These are phyloP conservation scores for Lecanosticta acicola DNA, from an alignment of 2,329 filamentous ascomycete genomes.

Conservation along the genomic window DNA sequence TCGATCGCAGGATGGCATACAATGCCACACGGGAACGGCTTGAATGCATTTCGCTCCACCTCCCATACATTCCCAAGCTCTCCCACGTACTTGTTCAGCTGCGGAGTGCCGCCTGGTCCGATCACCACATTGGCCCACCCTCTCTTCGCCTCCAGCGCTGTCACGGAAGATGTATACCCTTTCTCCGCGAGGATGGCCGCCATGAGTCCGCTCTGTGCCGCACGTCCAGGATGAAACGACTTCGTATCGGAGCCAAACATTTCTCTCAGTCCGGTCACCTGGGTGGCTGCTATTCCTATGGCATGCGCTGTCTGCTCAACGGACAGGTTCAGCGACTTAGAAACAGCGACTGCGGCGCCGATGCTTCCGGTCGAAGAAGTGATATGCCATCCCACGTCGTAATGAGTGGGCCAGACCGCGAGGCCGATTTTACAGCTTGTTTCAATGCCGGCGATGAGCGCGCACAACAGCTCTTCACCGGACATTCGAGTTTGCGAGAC, in stretches of 20 bases:
- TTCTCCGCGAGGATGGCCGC: slow-evolving; percentile 43
- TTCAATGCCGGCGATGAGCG: slow-evolving; percentile 50
- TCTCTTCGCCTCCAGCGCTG: slow-evolving; percentile 48
- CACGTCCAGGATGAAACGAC: slow-evolving; percentile 50
- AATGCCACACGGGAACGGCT: slow-evolving; percentile 54
- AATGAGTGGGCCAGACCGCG: slow-evolving; percentile 50
- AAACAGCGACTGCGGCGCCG: slow-evolving; percentile 49
- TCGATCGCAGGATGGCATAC: slow-evolving; percentile 54
- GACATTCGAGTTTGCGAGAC: slow-evolving; percentile 32
- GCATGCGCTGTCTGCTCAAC: slow-evolving; percentile 43
- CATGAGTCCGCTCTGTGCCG: slow-evolving; percentile 49
- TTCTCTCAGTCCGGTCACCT: slow-evolving; percentile 50
- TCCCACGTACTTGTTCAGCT: slow-evolving; percentile 36
- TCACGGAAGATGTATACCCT: slow-evolving; percentile 46
- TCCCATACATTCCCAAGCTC: slow-evolving; percentile 44
- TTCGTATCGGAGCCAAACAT: slow-evolving; percentile 55
- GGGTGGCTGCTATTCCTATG: slow-evolving; percentile 50
- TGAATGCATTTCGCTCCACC: slow-evolving; percentile 51
- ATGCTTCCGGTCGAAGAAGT: slow-evolving; percentile 49
- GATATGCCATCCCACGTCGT: slow-evolving; percentile 54
- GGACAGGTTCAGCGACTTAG: slow-evolving; percentile 43
- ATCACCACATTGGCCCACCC: slow-evolving; percentile 51
- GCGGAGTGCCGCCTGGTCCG: slow-evolving; percentile 33
- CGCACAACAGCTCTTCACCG: slow-evolving; percentile 47
- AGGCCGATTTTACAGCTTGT: slow-evolving; percentile 49